Evolutionary conservation across 1,284 basidiomycete species (phyloP), one percentile per base, ranked within the genome.

Genomic region (Cystobasidium slooffiae): DNA sequence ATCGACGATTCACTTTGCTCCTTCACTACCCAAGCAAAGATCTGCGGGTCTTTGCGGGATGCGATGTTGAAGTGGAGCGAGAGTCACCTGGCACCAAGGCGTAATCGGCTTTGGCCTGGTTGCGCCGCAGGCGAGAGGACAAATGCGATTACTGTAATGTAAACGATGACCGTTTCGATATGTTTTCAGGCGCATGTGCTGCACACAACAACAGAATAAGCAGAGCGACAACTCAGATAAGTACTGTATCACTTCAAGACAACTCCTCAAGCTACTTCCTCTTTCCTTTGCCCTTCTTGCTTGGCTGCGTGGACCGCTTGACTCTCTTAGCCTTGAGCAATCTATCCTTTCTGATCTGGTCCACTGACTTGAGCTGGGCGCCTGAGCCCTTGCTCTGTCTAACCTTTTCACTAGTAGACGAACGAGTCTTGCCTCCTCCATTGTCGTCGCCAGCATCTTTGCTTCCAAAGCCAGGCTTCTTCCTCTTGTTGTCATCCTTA

Each of bases 271-370:
- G 52, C 41, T 44, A 20, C 16, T 47, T 59, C n/a, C 39, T 58
- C 55, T 61, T 63, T 9, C n/a, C 18, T 22, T 75, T 31, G 14
- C 53, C 51, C 72, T 77, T 78, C 68, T 74, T 79, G 37, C 68
- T 58, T 12, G 76, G 77, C 73, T 77, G 75, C 4, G 75, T 80
- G n/a, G 76, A 78, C 20, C 78, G 65, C 22, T 72, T 74, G 22
- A 75, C 75, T 14, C 78, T 61, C 69, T 79, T 79, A 63, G 77
- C 80, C 73, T 80, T 81, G 41, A 85, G 67, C 80, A 88, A 88
- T 75, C 93, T 86, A 39, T 86, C 83, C 81, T 90, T 94, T 74
- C 91, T 87, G 76, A 96, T 94, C 81, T 94, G 90, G 65, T 92
- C 91, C 47, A 88, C 88, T 0, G 87, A 90, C 84, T 91, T 93